These are phyloP conservation scores for Pseudogymnoascus sp. DNA, from an alignment of 2,329 filamentous ascomycete species.

Conservation along the genomic window DNA sequence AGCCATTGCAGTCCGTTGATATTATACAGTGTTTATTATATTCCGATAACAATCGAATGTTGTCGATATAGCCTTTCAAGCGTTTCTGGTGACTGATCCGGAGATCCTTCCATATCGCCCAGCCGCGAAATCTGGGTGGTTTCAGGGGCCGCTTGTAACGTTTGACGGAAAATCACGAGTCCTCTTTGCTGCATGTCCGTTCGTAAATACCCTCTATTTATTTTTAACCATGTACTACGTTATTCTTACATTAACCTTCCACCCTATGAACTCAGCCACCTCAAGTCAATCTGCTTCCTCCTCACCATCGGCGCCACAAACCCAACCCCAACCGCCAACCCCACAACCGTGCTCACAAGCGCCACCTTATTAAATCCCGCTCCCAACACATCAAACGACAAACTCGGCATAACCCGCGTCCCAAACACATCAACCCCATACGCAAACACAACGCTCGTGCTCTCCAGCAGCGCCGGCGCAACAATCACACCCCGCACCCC, in stretches of 20 bases:
- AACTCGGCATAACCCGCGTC: conserved; percentile 77
- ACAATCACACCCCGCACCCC: conserved; percentile 69
- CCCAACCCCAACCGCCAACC: conserved; percentile 67
- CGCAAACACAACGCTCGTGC: conserved; percentile 82
- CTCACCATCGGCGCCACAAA: conserved; percentile 79
- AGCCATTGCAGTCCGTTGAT: neutral
- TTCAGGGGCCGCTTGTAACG: neutral
- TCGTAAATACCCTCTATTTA: conserved; percentile 7
- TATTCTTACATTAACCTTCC: neutral
- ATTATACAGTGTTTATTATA: conserved; percentile 9
- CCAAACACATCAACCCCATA: conserved; percentile 87
- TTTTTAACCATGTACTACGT: conserved; percentile 4
- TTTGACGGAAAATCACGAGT: neutral
- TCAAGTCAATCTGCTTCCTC: conserved; percentile 61
- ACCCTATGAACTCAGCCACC: conserved; percentile 41
- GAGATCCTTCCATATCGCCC: neutral
- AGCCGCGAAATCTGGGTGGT: neutral
- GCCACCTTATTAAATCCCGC: conserved; percentile 90
- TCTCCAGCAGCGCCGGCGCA: conserved; percentile 75
- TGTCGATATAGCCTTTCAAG: neutral
- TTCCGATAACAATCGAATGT: neutral
- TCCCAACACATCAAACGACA: conserved; percentile 84
- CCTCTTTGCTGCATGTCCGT: neutral
- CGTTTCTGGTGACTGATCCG: neutral
- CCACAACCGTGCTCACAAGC: conserved; percentile 75